A percentile compares a stretch with the other conserved stretches of the same genome.
phyloP scores from a whole-genome alignment of 495 filamentous ascomycete genomes.

The Talaromyces nanjingensis region DNA sequence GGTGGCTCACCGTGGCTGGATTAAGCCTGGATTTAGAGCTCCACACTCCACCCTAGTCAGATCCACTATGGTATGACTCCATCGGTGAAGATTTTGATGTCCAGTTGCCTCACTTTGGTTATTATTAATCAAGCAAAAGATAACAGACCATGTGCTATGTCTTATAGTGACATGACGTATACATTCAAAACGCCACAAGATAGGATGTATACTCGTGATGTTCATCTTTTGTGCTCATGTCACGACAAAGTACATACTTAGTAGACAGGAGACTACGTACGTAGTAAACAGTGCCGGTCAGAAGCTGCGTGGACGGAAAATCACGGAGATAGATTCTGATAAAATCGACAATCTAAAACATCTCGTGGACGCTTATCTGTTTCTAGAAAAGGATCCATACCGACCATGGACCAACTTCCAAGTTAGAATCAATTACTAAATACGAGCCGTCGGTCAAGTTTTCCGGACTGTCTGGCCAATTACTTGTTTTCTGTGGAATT shows the following conservation, averaged over 20 bases:
- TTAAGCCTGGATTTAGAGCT: not conserved
- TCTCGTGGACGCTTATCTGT: conserved; percentile 1
- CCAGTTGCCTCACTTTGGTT: not conserved
- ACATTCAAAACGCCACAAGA: too few species aligned
- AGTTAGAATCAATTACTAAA: not conserved
- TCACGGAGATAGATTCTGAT: not conserved
- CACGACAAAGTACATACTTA: too few species aligned
- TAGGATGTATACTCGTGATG: not conserved
- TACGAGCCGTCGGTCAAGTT: not conserved
- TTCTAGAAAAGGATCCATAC: conserved; percentile 1
- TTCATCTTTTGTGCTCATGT: not conserved
- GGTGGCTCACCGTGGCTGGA: not conserved
- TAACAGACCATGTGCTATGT: not conserved
- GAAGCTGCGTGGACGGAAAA: not conserved
- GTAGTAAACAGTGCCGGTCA: not conserved
- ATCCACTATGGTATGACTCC: not conserved
- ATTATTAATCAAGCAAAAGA: too few species aligned
- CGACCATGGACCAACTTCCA: not conserved
- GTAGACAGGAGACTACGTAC: too few species aligned
- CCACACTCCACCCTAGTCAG: not conserved
- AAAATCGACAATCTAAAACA: not conserved
- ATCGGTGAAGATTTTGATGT: not conserved
- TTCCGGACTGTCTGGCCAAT: not conserved
- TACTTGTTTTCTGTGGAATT: too few species aligned
- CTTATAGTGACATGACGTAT: not conserved